These are phyloP conservation scores for Ogataea pilisensis DNA, from an alignment of 805 yeast genomes.

Conservation along the genomic window DNA sequence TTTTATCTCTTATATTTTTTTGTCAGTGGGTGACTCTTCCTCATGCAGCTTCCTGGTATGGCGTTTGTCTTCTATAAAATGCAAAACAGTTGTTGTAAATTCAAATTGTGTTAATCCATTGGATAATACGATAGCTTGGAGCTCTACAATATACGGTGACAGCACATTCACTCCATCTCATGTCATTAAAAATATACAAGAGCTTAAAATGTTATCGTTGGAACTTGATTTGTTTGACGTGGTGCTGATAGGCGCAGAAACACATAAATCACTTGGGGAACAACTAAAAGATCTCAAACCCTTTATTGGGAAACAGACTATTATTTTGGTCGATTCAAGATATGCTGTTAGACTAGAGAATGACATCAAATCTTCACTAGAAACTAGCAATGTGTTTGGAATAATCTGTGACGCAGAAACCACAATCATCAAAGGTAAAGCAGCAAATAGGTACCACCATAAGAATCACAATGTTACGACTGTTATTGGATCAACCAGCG, in stretches of 20 bases:
- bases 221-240: constrained; percentile 18
- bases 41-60: constrained; percentile 27
- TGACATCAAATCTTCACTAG: constrained; percentile 8
- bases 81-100: constrained; percentile 16
- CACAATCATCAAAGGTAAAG: constrained; percentile 9
- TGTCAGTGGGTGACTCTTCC: constrained; percentile 29
- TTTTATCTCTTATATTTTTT: background rate
- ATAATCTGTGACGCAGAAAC: constrained; percentile 25
- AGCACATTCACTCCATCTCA: constrained; percentile 9
- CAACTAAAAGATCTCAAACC: constrained; percentile 5
- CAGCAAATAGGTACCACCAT: constrained; percentile 16
- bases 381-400: constrained; percentile 17
- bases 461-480: constrained; percentile 22
- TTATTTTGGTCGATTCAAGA: constrained; percentile 25
- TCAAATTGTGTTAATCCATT: constrained; percentile 11
- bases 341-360: constrained; percentile 21
- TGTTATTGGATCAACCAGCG: constrained; percentile 22
- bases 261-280: constrained; percentile 6
- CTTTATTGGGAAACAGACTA: constrained; percentile 16
- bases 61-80: constrained; percentile 22
- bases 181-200: constrained; percentile 3
- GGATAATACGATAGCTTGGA: constrained; percentile 14
- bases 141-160: constrained; percentile 17
- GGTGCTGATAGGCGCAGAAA: constrained; percentile 18
- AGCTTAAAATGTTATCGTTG: constrained; percentile 2